These are phyloP conservation scores for Ceratobasidium theobromae DNA, from an alignment of 1,284 basidiomycete species.

Conservation along the genomic window DNA sequence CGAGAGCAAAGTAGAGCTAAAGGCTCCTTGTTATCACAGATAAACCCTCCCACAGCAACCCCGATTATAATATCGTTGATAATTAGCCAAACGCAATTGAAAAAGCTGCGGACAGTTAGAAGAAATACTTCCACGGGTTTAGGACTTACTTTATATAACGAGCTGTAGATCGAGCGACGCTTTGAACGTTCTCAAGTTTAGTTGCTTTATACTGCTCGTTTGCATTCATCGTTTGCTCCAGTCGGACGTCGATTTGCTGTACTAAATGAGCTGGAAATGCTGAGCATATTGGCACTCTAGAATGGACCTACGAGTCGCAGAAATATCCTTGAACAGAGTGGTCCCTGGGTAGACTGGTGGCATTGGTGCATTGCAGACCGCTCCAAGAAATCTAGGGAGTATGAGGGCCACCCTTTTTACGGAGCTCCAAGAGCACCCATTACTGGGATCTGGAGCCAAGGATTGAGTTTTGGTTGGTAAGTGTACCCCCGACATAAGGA, in stretches of 20 bases:
- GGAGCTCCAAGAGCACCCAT: slow-evolving; percentile 1
- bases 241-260: slow-evolving; percentile 44
- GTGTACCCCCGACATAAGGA: background rate
- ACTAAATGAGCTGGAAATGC: slow-evolving; percentile 36
- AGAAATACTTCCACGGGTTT: background rate
- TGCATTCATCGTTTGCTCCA: slow-evolving; percentile 45
- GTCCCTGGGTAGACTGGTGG: slow-evolving; percentile 37
- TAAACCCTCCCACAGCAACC: slow-evolving; percentile 64
- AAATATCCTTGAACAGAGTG: slow-evolving; percentile 41
- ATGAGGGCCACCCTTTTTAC: background rate
- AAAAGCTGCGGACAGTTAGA: slow-evolving; percentile 60
- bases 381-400: slow-evolving; percentile 12
- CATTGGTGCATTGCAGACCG: slow-evolving; percentile 35
- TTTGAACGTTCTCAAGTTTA: slow-evolving; percentile 32
- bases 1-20: slow-evolving; percentile 33
- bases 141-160: slow-evolving; percentile 53
- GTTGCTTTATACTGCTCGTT: slow-evolving; percentile 41
- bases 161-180: slow-evolving; percentile 38
- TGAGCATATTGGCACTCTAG: background rate
- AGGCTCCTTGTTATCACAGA: slow-evolving; percentile 57
- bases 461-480: background rate
- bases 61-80: slow-evolving; percentile 89
- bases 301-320: slow-evolving; percentile 39
- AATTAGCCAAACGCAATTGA: slow-evolving; percentile 88
- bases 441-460: background rate